These are phyloP conservation scores for Hippophae gyantsensis DNA, from an alignment of 306 rosid species.

Conservation along the genomic window DNA sequence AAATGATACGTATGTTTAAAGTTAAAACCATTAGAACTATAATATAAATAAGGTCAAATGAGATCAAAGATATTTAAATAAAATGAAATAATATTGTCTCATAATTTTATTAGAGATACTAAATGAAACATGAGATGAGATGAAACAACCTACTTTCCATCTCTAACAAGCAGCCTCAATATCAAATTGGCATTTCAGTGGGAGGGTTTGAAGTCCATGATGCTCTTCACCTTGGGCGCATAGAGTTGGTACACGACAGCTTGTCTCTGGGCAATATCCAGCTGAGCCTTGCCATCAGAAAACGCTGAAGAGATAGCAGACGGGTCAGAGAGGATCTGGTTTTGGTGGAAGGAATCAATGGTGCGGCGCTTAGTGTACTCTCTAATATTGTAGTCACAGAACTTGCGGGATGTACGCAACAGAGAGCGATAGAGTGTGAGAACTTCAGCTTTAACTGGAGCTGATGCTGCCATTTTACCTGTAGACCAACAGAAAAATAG, in stretches of 20 bases:
- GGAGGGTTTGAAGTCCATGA: conserved; percentile 44
- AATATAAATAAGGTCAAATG: too few relatives aligned
- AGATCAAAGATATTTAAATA: too few relatives aligned
- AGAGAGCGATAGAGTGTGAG: conserved; percentile 38
- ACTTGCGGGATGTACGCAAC: conserved; percentile 34
- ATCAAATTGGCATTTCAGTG: background rate
- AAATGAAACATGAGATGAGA: too few relatives aligned
- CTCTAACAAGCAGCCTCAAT: background rate
- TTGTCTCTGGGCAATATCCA: conserved; percentile 51
- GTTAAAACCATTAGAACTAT: too few relatives aligned
- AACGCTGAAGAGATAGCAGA: conserved; percentile 27
- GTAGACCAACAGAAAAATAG: too few relatives aligned
- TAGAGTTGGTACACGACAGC: conserved; percentile 53
- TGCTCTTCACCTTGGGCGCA: conserved; percentile 44
- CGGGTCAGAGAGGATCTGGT: conserved; percentile 31
- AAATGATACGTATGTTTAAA: too few relatives aligned
- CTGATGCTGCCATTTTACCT: background rate
- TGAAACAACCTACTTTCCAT: too few relatives aligned
- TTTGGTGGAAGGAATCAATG: conserved; percentile 46
- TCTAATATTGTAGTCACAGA: conserved; percentile 53
- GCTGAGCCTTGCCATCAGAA: conserved; percentile 43
- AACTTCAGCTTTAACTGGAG: conserved; percentile 24
- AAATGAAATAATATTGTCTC: too few relatives aligned
- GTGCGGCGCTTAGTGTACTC: conserved; percentile 49
- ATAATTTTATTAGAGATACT: too few relatives aligned